Conservation (phyloP, 257 asterid species). For the Solanum okadae region DNA sequence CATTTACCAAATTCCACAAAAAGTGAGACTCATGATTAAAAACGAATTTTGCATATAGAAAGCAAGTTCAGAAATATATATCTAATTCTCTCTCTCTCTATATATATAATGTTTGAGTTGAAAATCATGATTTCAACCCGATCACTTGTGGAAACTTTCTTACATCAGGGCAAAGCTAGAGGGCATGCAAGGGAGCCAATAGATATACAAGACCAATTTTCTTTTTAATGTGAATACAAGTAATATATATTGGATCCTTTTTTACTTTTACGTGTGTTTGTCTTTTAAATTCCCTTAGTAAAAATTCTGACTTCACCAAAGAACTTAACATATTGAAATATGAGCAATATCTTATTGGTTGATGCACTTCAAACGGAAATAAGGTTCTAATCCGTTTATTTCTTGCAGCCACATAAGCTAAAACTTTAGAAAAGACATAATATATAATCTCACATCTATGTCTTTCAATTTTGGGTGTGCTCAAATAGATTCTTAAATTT, state of each 20-base stretch:
- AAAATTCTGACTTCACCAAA: too few species aligned
- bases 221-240: too few species aligned
- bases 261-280: too few species aligned
- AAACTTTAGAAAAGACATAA: neutral
- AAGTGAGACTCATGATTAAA: neutral
- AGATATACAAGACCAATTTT: too few species aligned
- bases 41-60: neutral
- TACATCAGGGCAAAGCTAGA: too few species aligned
- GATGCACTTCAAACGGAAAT: neutral
- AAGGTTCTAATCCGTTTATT: neutral
- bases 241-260: too few species aligned
- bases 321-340: neutral
- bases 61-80: neutral
- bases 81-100: neutral
- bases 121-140: neutral
- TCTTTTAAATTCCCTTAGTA: too few species aligned
- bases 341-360: neutral
- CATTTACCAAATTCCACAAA: neutral
- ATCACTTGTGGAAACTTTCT: too few species aligned
- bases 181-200: too few species aligned
- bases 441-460: too few species aligned
- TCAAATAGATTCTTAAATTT: too few species aligned
- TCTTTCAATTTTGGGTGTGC: neutral
- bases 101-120: neutral
- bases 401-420: neutral